Evolutionary conservation across 257 asterid species (phyloP).

Genomic region (Primulina eburnea): DNA sequence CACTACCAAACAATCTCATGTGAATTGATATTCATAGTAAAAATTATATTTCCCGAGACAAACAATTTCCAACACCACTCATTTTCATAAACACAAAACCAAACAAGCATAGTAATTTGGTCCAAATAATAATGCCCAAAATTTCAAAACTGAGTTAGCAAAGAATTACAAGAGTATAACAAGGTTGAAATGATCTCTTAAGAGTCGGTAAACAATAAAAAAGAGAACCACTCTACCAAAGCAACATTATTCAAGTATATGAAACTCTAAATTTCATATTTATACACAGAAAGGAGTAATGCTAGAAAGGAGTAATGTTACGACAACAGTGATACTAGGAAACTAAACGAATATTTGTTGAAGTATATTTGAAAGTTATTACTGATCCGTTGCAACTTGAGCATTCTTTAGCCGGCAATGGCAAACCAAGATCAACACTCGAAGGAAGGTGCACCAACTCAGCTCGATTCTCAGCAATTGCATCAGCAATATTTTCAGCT

Average conservation of each 20-base stretch:
- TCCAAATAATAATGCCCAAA: slow-evolving; percentile 1
- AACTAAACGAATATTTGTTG: slow-evolving; percentile 10
- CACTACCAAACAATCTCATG: not conserved
- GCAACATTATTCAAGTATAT: slow-evolving; percentile 19
- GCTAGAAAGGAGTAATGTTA: slow-evolving; percentile 2
- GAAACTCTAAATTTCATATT: not conserved
- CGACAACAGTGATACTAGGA: slow-evolving; percentile 16
- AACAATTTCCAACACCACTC: not conserved
- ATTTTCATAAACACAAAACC: not conserved
- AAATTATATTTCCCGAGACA: not conserved
- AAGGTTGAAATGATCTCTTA: slow-evolving; percentile 9
- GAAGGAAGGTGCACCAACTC: slow-evolving; percentile 93
- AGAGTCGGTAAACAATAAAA: slow-evolving; percentile 1
- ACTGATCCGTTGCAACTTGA: slow-evolving; percentile 91
- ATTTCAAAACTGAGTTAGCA: slow-evolving; percentile 13
- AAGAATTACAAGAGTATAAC: slow-evolving; percentile 12
- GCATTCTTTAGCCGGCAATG: slow-evolving; percentile 85
- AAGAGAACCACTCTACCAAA: slow-evolving; percentile 7
- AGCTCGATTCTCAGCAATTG: slow-evolving; percentile 86
- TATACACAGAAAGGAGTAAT: slow-evolving; percentile 2
- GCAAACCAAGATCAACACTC: slow-evolving; percentile 63
- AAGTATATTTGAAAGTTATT: slow-evolving; percentile 34
- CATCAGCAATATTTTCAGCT: slow-evolving; percentile 82
- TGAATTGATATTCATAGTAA: not conserved
- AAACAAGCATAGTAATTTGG: not conserved